Base-by-base conservation (phyloP, 1,284 basidiomycete genomes). In the Cerrena zonata region DNA sequence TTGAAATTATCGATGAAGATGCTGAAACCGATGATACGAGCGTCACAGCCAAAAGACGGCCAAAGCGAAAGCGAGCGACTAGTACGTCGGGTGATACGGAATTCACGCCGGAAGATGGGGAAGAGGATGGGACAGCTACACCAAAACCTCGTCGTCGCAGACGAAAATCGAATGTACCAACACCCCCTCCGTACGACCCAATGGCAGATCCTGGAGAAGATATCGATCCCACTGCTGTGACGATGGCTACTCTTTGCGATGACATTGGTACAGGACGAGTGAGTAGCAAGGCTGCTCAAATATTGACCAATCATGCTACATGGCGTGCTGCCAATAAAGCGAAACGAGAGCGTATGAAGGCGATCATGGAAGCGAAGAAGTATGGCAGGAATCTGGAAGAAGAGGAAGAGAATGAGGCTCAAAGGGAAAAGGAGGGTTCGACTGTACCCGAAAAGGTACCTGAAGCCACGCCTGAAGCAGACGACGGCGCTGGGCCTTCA, bases 221-320 rank as follows among this genome's bases (percentile, higher is more conserved):
- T 30, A 68, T 90, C 38, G 87, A 90, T 59, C 87, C 87, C 15
- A 89, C 86, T 0, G 71, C 76, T 2, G 69, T 85, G n/a, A 89
- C 84, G 3, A 90, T 90, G 87, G 81, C 84, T 13, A 67, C 78
- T 0, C 73, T 90, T 2, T 89, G 87, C 61, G 76, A 75, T 24
- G 87, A 90, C 60, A 84, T 76, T 2, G 84, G 85, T 3, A 80
- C 80, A 52, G 88, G 87, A 10, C 78, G 86, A 27, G 71, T 89
- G 41, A 89, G 86, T 59, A 84, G 76, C 58, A 86, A 83, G 64
- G 85, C 83, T 0, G 72, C 73, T 5, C 80, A 86, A 57, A 81
- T 89, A 51, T 67, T 82, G 55, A 77, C 66, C 50, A 89, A 87
- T 54, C 84, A 86, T 56, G 70, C 77, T 39, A 70, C 77, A 10